Evolutionary conservation across 495 filamentous ascomycete species (phyloP).

Genomic region (Cercophora scortea): DNA sequence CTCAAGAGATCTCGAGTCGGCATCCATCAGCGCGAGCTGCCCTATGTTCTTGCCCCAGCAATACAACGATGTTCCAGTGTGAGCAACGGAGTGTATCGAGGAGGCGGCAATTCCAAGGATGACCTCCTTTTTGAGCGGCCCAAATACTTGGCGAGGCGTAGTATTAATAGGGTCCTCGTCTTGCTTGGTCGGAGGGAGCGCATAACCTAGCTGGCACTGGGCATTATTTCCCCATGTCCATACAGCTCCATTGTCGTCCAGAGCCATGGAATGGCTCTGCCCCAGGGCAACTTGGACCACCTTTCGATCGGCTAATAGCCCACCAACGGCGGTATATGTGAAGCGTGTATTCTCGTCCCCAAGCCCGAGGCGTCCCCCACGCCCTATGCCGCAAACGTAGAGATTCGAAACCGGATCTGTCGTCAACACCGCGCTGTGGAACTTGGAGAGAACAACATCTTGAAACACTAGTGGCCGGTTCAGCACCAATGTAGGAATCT

Average conservation of each 20-base stretch:
- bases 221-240: constrained; percentile 92
- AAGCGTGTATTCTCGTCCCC: constrained; percentile 86
- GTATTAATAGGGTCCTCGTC: constrained; percentile 76
- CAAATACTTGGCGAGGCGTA: constrained; percentile 82
- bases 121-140: constrained; percentile 76
- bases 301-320: constrained; percentile 59
- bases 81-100: constrained; percentile 81
- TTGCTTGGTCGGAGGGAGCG: constrained; percentile 48
- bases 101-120: constrained; percentile 85
- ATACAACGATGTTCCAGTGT: constrained; percentile 73
- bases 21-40: constrained; percentile 88
- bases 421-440: constrained; percentile 85
- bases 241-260: constrained; percentile 72
- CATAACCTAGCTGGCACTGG: constrained; percentile 80
- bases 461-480: constrained; percentile 64
- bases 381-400: constrained; percentile 87
- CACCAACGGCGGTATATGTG: constrained; percentile 71
- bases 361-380: constrained; percentile 81
- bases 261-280: constrained; percentile 82
- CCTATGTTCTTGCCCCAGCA: constrained; percentile 96
- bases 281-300: constrained; percentile 70
- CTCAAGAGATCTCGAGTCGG: constrained; percentile 84
- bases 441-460: constrained; percentile 78
- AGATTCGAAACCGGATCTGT: constrained; percentile 87
- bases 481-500: constrained; percentile 60